Base-by-base conservation (phyloP, 1,139 yeast genomes). In the Nadsonia starkeyi-henricii region DNA sequence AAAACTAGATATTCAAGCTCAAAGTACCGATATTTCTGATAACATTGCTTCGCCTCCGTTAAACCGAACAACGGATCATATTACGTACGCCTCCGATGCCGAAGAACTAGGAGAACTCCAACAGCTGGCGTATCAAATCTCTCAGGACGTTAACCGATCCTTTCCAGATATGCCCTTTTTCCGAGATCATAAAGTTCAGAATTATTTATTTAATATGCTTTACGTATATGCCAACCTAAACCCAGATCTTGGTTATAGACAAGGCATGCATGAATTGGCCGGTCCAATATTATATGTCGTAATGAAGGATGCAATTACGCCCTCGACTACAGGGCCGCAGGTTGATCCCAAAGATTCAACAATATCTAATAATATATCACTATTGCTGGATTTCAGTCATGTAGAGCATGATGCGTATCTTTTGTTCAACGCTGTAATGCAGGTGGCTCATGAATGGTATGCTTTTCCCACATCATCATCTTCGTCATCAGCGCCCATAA, bases 191-290 rank as follows among this genome's bases (percentile, higher is more conserved):
- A 45, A 52, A 17, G 57, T 58, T 13, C 63, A 63, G 50, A 67
- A 67, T 48, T 58, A 61, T 20, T 59, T 78, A 49, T 67, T 73
- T 15, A 70, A 71, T 46, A 63, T 78, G 2, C 62, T 78, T 44
- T 76, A 67, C 54, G 65, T 74, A 7, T 78, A 80, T 73, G 65
- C 78, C 30, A 72, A 73, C 55, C 69, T 72, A 54, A 73, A 76
- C 55, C 63, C 65, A 3, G 61, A 58, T 19, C 64, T 77, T 33
- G 78, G 81, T 2, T 78, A 78, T 59, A 74, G 77, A 50, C 84
- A 78, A 57, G 84, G 84, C 5, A 69, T 78, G 62, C 83, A 78
- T 57, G 84, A 78, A 58, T 67, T 78, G 17, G 62, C 75, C 41
- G 82, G 79, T 1, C 66, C 78, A 37, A 63, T 77, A 41, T 49